Evolutionary conservation across 164 flowering plant genomes (phyloP).

Genomic region (Chloranthus sessilifolius): DNA sequence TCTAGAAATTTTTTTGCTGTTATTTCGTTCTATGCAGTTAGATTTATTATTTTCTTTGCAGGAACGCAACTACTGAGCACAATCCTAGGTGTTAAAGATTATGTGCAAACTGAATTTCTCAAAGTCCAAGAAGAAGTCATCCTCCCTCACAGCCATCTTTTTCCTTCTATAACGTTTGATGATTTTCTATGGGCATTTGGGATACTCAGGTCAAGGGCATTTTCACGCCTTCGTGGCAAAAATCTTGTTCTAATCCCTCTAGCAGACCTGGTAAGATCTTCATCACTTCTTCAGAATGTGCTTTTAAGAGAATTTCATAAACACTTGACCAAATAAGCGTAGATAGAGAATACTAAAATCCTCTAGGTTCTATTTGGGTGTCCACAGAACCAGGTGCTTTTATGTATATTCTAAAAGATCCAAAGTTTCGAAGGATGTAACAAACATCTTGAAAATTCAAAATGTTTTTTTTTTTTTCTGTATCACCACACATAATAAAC

Average conservation of each 20-base stretch:
- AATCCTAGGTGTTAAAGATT: slow-evolving; percentile 68
- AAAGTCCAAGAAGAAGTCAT: slow-evolving; percentile 64
- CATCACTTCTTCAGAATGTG: no score
- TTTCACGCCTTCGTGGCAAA: slow-evolving; percentile 84
- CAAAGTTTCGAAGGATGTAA: no score
- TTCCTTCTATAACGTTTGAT: slow-evolving; percentile 60
- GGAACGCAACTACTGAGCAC: slow-evolving; percentile 86
- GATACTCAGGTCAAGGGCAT: slow-evolving; percentile 82
- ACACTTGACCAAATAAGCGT: no score
- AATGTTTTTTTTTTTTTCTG: no score
- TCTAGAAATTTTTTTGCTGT: neutral
- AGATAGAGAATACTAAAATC: no score
- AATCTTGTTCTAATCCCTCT: slow-evolving; percentile 81
- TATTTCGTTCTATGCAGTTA: neutral
- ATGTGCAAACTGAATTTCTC: slow-evolving; percentile 61
- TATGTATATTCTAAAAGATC: no score
- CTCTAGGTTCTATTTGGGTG: no score
- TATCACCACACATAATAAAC: no score
- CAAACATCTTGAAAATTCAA: no score
- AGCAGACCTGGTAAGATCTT: slow-evolving; percentile 65
- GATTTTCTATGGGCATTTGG: slow-evolving; percentile 98
- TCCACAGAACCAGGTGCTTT: no score
- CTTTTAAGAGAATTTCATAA: no score
- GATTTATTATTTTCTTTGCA: slow-evolving; percentile 20
- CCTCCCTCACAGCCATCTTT: slow-evolving; percentile 54